Base-by-base conservation (phyloP, 2,329 filamentous ascomycete species). In the Alternaria alternata region DNA sequence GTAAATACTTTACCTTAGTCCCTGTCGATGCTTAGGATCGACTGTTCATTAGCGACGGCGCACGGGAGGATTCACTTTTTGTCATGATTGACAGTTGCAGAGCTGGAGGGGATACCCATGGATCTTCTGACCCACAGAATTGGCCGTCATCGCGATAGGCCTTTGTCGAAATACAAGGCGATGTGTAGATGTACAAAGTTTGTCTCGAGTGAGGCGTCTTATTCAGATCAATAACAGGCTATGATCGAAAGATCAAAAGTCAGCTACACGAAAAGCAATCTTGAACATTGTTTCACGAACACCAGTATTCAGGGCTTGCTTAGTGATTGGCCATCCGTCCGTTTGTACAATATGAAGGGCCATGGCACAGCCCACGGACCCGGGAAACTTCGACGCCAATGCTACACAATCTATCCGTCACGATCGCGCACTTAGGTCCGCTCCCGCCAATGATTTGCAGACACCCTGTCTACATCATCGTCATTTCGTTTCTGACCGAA, bases 21-120 rank as follows among this genome's bases (percentile, higher is more conserved):
- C 59, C 59, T 32, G 34, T 65, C 70, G 66, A 68, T 41, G 57
- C 60, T 70, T 52, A 59, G 59, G 51, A 61, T 57, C 59, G 59
- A 68, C 66, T 62, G 68, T 55, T 70, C 73, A 77, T 77, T 68
- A 77, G 76, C 76, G 76, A 76, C 57, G 76, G 74, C 75, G 74
- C 67, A 68, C 56, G 65, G 71, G 46, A 65, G 62, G 57, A 18
- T 65, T 57, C 56, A 46, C 57, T 32, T 52, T 51, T 64, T 34
- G 30, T 49, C 44, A 38, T 32, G 49, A 53, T 36, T 28, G 34
- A 36, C 18, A 16, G 41, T 26, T 56, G 57, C 26, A 54, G 48
- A 57, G 48, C 32, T 52, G 60, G 51, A 28, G 54, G 36, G 58
- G 51, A 64, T 64, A 59, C 61, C 57, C 59, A 42, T 39, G 46